Evolutionary conservation across 495 filamentous ascomycete genomes (phyloP), one percentile per base, ranked within the genome.

Genomic region (Cairneyella variabilis): DNA sequence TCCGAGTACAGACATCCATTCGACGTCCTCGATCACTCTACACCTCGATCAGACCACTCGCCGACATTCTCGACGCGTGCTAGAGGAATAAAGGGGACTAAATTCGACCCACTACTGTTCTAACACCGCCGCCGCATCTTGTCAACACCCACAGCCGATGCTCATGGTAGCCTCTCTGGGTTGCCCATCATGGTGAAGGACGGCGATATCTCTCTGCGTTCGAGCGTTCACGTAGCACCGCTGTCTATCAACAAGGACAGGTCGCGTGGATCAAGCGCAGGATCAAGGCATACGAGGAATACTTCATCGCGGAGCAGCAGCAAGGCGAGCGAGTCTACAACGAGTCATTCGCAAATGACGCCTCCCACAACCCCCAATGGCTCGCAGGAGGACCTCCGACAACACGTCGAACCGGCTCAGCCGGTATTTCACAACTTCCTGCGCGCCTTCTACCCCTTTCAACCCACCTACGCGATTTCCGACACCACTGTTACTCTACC

Each of bases 381-480:
- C 57, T 79, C 78, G 8, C 77, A 80, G 59, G 74, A 84, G 60
- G 75, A 80, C 55, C 69, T 78, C 26, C 69, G 73, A 60, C 68
- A 77, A 49, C 68, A 67, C 48, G 49, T 69, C 16, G 76, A 76
- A 59, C 51, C 69, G 38, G 43, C 73, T 17, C 70, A 82, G 51
- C 76, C 82, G 22, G 76, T 90, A 51, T 97, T 97, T 65, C 90
- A 95, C 73, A 93, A 91, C 70, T 99, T 95, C 61, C 76, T 97
- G 20, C 88, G 93, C 58, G 95, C 93, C n/a, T 95, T 93, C 66
- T 95, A 95, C 67, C 88, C 89, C 17, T 99, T 95, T 64, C 85
- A 95, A 38, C 90, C 91, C 12, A 80, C 76, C 28, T 82, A 84
- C 62, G 76, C 84, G 44, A 64, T 76, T 47, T 64, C 70, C 16